Conservation (phyloP, 192 early-diverging fungal genomes). For the Umbelopsis ramanniana region DNA sequence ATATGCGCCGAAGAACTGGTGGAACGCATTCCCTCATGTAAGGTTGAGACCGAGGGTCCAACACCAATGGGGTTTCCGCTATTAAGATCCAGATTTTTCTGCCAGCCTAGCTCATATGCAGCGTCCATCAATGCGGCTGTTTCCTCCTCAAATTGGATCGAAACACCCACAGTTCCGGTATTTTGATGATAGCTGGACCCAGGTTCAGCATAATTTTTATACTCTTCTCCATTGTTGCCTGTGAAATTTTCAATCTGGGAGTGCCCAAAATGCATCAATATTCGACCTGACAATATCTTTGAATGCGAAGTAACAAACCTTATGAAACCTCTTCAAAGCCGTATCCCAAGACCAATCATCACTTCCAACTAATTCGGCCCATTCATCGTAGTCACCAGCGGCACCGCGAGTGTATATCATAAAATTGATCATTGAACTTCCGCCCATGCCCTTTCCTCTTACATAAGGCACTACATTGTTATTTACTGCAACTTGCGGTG, state of each 20-base stretch:
- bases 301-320: background rate
- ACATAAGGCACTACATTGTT: constrained; percentile 31
- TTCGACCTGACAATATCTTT: too few relatives aligned
- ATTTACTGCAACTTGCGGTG: constrained; percentile 23
- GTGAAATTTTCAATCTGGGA: background rate
- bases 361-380: constrained; percentile 29
- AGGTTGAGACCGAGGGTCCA: background rate
- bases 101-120: background rate
- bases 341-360: constrained; percentile 41
- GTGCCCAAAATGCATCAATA: background rate
- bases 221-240: background rate
- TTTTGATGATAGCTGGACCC: background rate
- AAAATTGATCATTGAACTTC: constrained; percentile 38
- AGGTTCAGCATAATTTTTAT: background rate
- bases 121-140: background rate
- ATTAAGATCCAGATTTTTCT: background rate
- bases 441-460: constrained; percentile 39
- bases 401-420: constrained; percentile 43
- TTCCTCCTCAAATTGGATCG: background rate
- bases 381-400: constrained; percentile 38
- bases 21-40: background rate
- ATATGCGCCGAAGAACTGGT: constrained; percentile 2
- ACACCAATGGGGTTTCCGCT: background rate
- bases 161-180: background rate
- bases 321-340: constrained; percentile 34